Evolutionary conservation across 1,139 yeast genomes (phyloP).

Genomic region (Pichia sp.): DNA sequence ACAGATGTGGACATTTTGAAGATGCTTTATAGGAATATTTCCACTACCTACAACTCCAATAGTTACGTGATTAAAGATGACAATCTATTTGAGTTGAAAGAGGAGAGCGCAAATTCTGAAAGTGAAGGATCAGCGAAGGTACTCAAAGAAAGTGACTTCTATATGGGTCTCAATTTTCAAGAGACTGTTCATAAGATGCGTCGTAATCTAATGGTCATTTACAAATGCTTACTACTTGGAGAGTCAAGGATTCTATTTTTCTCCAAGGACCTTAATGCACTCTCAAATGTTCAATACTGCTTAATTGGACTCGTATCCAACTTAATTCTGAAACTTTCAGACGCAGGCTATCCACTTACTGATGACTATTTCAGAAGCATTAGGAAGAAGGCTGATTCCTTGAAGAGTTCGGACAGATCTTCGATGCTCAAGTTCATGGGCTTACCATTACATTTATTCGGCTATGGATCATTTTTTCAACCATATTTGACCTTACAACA

Average conservation of each 20-base stretch:
- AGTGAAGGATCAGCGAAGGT: slow-evolving; percentile 23
- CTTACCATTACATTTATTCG: slow-evolving; percentile 78
- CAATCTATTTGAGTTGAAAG: slow-evolving; percentile 21
- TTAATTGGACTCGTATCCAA: slow-evolving; percentile 71
- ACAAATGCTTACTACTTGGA: slow-evolving; percentile 75
- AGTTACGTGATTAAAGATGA: slow-evolving; percentile 26
- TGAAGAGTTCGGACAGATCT: slow-evolving; percentile 70
- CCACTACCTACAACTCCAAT: slow-evolving; percentile 34
- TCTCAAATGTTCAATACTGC: slow-evolving; percentile 74
- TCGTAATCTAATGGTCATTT: slow-evolving; percentile 53
- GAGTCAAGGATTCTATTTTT: slow-evolving; percentile 53
- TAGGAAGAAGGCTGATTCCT: slow-evolving; percentile 58
- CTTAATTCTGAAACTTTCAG: slow-evolving; percentile 61
- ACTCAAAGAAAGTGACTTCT: slow-evolving; percentile 46
- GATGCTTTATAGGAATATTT: slow-evolving; percentile 67
- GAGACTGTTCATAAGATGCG: slow-evolving; percentile 56
- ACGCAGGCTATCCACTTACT: slow-evolving; percentile 74
- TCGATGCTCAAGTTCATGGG: slow-evolving; percentile 81
- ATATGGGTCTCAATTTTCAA: slow-evolving; percentile 70
- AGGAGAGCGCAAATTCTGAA: slow-evolving; percentile 15
- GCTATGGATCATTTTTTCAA: slow-evolving; percentile 80
- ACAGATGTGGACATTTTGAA: slow-evolving; percentile 61
- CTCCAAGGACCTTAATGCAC: slow-evolving; percentile 74
- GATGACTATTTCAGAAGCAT: slow-evolving; percentile 42
- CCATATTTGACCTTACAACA: slow-evolving; percentile 94